Evolutionary conservation across 176 grass and related monocot genomes (phyloP), one percentile per base, ranked within the genome.

Genomic region (Eleusine indica): DNA sequence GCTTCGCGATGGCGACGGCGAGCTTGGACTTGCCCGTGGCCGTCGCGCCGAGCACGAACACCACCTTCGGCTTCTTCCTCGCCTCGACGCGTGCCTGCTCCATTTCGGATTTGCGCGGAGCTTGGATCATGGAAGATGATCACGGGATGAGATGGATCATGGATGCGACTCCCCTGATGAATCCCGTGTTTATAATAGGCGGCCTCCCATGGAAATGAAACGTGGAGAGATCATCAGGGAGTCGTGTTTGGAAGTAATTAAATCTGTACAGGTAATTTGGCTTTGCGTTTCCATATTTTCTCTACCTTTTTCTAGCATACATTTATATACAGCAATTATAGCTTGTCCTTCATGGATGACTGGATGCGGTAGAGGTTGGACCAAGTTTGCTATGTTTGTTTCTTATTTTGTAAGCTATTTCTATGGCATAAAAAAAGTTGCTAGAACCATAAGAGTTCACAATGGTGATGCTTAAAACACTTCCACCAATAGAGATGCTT

Each of bases 21-120:
- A 94, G 83, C 73, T 94, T 90, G 2, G 94, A 97, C 80, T 94
- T 97, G 2, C 94, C 92, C 1, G 94, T 92, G 41, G 87, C 86
- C 0, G 94, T 97, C 6, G 92, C 87, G 2, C 94, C 94, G 35
- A 97, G 84, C 14, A 97, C 88, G 28, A 97, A 86, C 0, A 94
- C 80, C 49, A 91, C 90, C 74, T 94, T 97, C 5, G 69, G 88
- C 68, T 90, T 94, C 7, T 49, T 41, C 2, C 2, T 35, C 22
- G 6, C n/a, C 32, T 0, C 19, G 8, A 2, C 22, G 8, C 67
- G 25, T 30, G 21, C 66, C 9, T 71, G 9, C 52, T 82, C 68
- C 68, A 82, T 82, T 71, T 21, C 1, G 16, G 39, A 6, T 25
- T 8, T 15, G 54, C 11, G 14, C 0, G 7, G 0, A 29, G 13